Percentiles rank a stretch among this genome's conserved stretches.
These are phyloP conservation scores for Cladophialophora chaetospira DNA, from an alignment of 2,329 filamentous ascomycete genomes.

Conservation along the genomic window DNA sequence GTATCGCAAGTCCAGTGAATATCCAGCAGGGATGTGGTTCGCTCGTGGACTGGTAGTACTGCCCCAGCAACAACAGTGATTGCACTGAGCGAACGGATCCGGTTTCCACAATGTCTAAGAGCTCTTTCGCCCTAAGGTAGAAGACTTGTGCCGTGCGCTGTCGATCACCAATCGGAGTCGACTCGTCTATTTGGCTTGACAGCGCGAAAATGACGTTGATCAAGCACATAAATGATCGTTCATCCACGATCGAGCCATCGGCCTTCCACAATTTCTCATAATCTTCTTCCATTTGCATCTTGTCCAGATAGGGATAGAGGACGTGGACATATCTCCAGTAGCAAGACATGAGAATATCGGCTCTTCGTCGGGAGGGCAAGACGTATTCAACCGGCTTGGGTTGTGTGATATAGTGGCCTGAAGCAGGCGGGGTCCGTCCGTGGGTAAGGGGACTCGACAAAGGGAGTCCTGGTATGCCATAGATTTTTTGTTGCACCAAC, in stretches of 20 bases:
- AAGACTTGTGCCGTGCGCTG: slow-evolving; percentile 46
- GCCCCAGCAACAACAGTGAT: slow-evolving; percentile 51
- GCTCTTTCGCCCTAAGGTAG: slow-evolving; percentile 47
- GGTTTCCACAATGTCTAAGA: slow-evolving; percentile 48
- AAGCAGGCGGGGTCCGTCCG: background rate
- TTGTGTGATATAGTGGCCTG: slow-evolving; percentile 12
- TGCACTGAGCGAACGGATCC: slow-evolving; percentile 51
- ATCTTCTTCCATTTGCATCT: slow-evolving; percentile 39
- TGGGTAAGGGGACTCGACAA: slow-evolving; percentile 17
- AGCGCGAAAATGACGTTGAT: slow-evolving; percentile 53
- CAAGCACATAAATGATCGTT: slow-evolving; percentile 48
- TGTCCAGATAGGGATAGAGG: slow-evolving; percentile 51
- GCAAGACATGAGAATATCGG: slow-evolving; percentile 48
- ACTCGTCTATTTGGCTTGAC: slow-evolving; percentile 48
- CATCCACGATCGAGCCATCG: slow-evolving; percentile 40
- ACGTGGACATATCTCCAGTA: slow-evolving; percentile 54
- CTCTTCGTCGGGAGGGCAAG: slow-evolving; percentile 49
- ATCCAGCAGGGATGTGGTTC: slow-evolving; percentile 55
- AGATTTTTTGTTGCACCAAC: slow-evolving; percentile 17
- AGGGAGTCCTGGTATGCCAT: slow-evolving; percentile 41
- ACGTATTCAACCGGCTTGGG: slow-evolving; percentile 40
- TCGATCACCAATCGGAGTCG: slow-evolving; percentile 43
- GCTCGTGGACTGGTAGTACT: slow-evolving; percentile 54
- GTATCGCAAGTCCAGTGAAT: slow-evolving; percentile 49
- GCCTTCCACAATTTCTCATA: slow-evolving; percentile 49